These are phyloP conservation scores for Nigrograna mackinnonii DNA, from an alignment of 2,329 filamentous ascomycete species.

Conservation along the genomic window DNA sequence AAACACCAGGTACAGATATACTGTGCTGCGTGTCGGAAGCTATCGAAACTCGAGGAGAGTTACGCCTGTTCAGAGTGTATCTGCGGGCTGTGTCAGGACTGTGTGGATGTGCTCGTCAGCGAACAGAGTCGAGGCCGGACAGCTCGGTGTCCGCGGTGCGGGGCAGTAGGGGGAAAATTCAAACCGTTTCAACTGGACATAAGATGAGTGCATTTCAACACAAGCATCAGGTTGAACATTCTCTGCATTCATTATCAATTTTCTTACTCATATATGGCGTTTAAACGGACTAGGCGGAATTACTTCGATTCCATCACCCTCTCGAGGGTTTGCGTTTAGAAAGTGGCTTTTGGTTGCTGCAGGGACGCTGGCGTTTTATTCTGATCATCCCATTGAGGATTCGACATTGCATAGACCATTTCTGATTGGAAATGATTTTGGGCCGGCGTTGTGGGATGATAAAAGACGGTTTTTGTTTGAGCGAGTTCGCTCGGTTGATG, in stretches of 20 bases:
- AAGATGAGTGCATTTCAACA: constrained; percentile 53
- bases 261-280: too few relatives aligned
- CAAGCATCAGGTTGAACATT: background rate
- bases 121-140: constrained; percentile 72
- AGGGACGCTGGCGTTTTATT: too few relatives aligned
- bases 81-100: constrained; percentile 86
- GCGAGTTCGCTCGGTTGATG: too few relatives aligned
- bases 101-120: constrained; percentile 78
- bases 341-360: too few relatives aligned
- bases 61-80: constrained; percentile 97
- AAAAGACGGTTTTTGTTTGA: too few relatives aligned
- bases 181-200: constrained; percentile 87
- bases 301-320: too few relatives aligned
- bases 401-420: too few relatives aligned
- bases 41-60: constrained; percentile 78
- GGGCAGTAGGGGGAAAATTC: constrained; percentile 77
- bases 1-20: constrained; percentile 75
- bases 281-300: too few relatives aligned
- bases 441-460: too few relatives aligned
- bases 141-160: constrained; percentile 75
- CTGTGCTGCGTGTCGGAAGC: constrained; percentile 81
- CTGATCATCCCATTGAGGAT: too few relatives aligned
- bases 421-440: too few relatives aligned
- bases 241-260: background rate
- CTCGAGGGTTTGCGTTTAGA: too few relatives aligned